These are phyloP conservation scores for Fomes fomentarius DNA, from an alignment of 1,284 basidiomycete genomes.

Conservation along the genomic window DNA sequence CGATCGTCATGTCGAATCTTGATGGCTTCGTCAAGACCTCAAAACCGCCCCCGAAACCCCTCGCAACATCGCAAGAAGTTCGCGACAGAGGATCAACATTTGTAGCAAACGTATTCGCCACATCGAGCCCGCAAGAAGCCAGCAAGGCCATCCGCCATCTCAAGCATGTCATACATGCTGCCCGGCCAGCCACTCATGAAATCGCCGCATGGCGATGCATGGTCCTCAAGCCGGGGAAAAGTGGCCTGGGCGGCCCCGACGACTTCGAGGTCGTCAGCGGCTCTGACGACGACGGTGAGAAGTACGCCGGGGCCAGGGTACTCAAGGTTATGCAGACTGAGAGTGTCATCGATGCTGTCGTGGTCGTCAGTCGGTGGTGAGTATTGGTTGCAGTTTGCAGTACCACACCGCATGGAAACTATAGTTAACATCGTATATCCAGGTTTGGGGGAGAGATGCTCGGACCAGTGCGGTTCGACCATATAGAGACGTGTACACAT, in stretches of 20 bases:
- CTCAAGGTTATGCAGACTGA: constrained; percentile 72
- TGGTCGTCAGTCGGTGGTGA: constrained; percentile 77
- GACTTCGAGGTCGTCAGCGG: constrained; percentile 70
- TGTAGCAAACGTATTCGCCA: constrained; percentile 60
- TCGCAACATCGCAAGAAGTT: constrained; percentile 72
- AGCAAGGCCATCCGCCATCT: constrained; percentile 50
- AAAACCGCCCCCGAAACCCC: constrained; percentile 47
- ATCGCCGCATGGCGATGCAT: constrained; percentile 79
- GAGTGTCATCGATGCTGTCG: constrained; percentile 62
- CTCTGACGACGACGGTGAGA: constrained; percentile 73
- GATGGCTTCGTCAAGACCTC: constrained; percentile 56
- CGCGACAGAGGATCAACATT: constrained; percentile 73
- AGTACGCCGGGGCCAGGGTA: constrained; percentile 64
- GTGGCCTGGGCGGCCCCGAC: constrained; percentile 69
- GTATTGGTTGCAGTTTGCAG: constrained; percentile 26
- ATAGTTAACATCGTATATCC: not conserved
- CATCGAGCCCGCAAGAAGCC: constrained; percentile 51
- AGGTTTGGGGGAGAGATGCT: constrained; percentile 83
- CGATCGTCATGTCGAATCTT: constrained; percentile 39
- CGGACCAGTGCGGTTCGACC: constrained; percentile 72
- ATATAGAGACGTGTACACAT: constrained; percentile 74
- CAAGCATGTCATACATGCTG: constrained; percentile 53
- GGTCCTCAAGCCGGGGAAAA: constrained; percentile 64
- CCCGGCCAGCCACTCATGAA: constrained; percentile 66
- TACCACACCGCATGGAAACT: not conserved